Evolutionary conservation across 768 basidiomycete species (phyloP).

Genomic region (Gelatoporia subvermispora): DNA sequence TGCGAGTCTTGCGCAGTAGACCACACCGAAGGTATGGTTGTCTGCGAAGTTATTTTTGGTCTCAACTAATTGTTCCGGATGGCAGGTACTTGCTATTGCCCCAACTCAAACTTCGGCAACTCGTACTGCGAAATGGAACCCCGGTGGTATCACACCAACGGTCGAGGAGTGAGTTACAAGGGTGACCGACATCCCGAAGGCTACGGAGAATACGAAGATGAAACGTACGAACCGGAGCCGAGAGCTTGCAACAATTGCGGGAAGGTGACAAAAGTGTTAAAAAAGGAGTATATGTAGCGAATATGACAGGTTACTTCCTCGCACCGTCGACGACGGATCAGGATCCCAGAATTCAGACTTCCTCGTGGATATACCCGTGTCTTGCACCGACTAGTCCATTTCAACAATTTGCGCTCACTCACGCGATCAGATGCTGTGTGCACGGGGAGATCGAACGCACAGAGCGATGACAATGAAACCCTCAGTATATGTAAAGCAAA

Average conservation of each 20-base stretch:
- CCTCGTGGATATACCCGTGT: no score
- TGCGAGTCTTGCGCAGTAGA: constrained; percentile 31
- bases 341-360: no score
- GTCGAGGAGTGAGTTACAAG: constrained; percentile 21
- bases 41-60: not conserved
- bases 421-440: no score
- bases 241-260: constrained; percentile 30
- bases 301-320: not conserved
- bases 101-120: constrained; percentile 29
- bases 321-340: no score
- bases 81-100: constrained; percentile 33
- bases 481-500: no score
- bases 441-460: no score
- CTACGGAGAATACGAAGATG: constrained; percentile 17
- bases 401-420: no score
- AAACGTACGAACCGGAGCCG: constrained; percentile 24
- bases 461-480: no score
- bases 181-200: constrained; percentile 33
- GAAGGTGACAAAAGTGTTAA: constrained; percentile 13
- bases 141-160: constrained; percentile 27
- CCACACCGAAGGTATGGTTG: constrained; percentile 23
- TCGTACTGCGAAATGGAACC: constrained; percentile 28
- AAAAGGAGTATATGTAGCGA: constrained; percentile 4
- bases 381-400: no score
- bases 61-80: not conserved